A percentile compares a stretch with the other conserved stretches of the same genome.
Conservation (phyloP, 345 rosid species). For the Eucalyptus sp. region DNA sequence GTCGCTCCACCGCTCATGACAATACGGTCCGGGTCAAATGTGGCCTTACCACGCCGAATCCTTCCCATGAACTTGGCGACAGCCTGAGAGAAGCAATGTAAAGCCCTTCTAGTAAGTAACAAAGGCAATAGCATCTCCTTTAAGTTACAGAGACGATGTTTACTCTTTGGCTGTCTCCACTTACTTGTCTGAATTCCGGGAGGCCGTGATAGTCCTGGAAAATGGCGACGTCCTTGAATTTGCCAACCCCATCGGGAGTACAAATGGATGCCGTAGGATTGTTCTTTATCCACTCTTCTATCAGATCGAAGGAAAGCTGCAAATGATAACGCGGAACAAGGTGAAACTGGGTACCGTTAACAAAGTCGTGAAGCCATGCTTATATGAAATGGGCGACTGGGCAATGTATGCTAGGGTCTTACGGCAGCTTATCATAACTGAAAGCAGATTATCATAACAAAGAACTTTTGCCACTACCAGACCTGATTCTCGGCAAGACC, state of each 20-base stretch:
- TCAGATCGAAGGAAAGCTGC: slow-evolving; percentile 18
- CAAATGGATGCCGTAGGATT: slow-evolving; percentile 74
- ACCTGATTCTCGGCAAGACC: slow-evolving; percentile 94
- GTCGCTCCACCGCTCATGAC: slow-evolving; percentile 94
- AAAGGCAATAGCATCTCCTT: background rate
- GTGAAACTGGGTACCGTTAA: background rate
- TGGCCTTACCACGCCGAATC: slow-evolving; percentile 44
- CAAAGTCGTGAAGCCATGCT: background rate
- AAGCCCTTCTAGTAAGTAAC: background rate
- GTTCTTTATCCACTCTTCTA: slow-evolving; percentile 48
- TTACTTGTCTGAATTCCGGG: slow-evolving; percentile 53
- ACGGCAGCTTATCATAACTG: background rate
- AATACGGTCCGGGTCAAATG: slow-evolving; percentile 53
- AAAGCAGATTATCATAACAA: background rate
- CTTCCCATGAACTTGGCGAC: slow-evolving; percentile 75
- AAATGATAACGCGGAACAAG: background rate
- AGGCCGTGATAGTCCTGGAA: slow-evolving; percentile 91
- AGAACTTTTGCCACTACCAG: background rate
- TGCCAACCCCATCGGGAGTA: slow-evolving; percentile 43
- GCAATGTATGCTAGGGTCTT: background rate
- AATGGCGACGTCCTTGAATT: slow-evolving; percentile 51
- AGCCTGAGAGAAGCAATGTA: slow-evolving; percentile 20
- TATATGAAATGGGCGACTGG: background rate
- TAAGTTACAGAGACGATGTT: background rate
- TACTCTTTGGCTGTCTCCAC: background rate